Base-by-base conservation (phyloP, 805 yeast species). In the Pichia nakasei region DNA sequence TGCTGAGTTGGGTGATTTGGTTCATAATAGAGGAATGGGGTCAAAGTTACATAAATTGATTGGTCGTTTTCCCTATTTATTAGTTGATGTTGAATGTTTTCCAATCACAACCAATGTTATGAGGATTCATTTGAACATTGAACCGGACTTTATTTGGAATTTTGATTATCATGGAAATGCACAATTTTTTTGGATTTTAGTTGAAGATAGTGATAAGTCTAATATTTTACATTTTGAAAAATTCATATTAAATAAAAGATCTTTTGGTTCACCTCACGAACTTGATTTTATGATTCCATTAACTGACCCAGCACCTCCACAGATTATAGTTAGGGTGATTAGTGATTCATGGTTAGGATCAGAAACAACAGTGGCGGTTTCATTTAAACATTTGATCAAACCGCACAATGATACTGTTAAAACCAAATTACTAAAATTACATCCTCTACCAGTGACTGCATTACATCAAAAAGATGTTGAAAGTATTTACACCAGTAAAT, bases 251-350 rank as follows among this genome's bases (percentile, higher is more conserved):
- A 77, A 76, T 48, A 76, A 70, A 48, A 75, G 70, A 39, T 80
- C 77, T 48, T 57, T 79, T 57, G 66, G 65, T 5, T 64, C 67
- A 15, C 60, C 66, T 1, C 94, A 85, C 59, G 85, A 78, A 53
- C 67, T 89, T 68, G 96, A 91, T 54, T 87, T 91, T 55, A 87
- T 94, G 81, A 84, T 93, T 36, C 98, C 98, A 0, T 63, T 89
- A 43, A 68, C 83, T 3, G 95, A 86, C 54, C 96, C 96, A 2
- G 63, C 82, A n/a, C 97, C 97, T 0, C 80, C 91, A 0, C 97
- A 93, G 59, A 73, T 93, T 27, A 76, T 86, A 7, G 79, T 91
- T 3, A 72, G 88, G 42, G 82, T 82, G 1, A 64, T 86, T 5
- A 85, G 95, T 4, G 97, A 93, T 56, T 64, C 75, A 1, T 94